phyloP scores from a whole-genome alignment of 805 yeast species.

The Yarrowia alimentaria region DNA sequence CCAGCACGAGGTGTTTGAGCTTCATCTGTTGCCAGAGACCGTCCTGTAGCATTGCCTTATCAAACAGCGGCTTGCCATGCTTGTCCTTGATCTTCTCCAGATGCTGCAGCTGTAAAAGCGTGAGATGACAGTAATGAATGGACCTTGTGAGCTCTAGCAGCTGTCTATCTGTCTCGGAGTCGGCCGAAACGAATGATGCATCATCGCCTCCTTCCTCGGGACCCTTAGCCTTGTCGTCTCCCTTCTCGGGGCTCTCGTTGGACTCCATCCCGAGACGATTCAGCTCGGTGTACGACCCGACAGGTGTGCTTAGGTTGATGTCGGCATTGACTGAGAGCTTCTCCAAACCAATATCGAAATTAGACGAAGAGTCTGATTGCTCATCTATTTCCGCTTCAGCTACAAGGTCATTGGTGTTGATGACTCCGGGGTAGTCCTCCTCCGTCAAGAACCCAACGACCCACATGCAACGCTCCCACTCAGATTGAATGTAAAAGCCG shows the following conservation, averaged over 20 bases:
- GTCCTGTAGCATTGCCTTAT: slow-evolving; percentile 44
- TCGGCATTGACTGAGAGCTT: slow-evolving; percentile 8
- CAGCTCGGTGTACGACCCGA: slow-evolving; percentile 12
- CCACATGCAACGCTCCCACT: slow-evolving; percentile 56
- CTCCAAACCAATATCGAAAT: slow-evolving; percentile 14
- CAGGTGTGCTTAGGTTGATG: slow-evolving; percentile 19
- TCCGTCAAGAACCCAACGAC: slow-evolving; percentile 40
- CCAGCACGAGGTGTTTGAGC: slow-evolving; percentile 35
- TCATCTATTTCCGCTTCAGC: slow-evolving; percentile 1
- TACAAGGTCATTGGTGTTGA: slow-evolving; percentile 2
- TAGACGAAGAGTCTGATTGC: slow-evolving; percentile 9
- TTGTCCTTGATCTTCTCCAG: slow-evolving; percentile 45
- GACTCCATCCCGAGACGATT: slow-evolving; percentile 7
- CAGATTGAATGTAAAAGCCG: slow-evolving; percentile 53
- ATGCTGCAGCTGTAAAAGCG: slow-evolving; percentile 49
- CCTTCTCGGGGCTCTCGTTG: slow-evolving; percentile 8
- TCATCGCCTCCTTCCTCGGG: too few relatives aligned
- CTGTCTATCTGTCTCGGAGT: slow-evolving; percentile 6
- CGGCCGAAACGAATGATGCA: neutral
- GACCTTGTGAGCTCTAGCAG: slow-evolving; percentile 42
- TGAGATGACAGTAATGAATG: slow-evolving; percentile 50
- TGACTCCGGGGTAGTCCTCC: slow-evolving; percentile 7
- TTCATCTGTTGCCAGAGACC: slow-evolving; percentile 53
- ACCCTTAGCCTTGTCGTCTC: too few relatives aligned
- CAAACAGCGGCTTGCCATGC: slow-evolving; percentile 44